Evolutionary conservation across 208 protist genomes (phyloP), one percentile per base, ranked within the genome.

Genomic region (Porcisia deanei): DNA sequence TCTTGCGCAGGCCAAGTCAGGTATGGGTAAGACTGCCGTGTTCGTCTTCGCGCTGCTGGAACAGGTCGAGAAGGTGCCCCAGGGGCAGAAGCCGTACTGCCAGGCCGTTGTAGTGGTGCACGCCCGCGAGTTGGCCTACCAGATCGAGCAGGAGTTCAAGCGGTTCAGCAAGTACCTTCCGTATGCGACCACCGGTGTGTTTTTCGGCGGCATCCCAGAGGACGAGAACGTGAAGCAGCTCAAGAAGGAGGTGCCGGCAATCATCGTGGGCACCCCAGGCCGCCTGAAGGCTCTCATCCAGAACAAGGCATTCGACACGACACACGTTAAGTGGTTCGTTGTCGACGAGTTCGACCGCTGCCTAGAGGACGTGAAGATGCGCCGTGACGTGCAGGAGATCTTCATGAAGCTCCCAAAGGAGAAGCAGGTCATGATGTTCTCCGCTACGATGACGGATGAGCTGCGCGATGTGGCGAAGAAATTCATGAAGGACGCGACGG

Each of bases 1-100:
- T 34, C 85, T 99, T 12, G 99, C 98, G 54, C 99, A 99, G 96
- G 99, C 99, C 49, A 99, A 99, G 87, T 98, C 97, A n/a, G 99
- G 99, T 73, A 99, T 99, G 99, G 99, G 99, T 63, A 99, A 99
- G 93, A 99, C 99, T 8, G 99, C 99, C 53, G 99, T 99, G 16
- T 99, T 99, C 88, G 99, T 99, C 43, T 92, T 99, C 63, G 88
- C 98, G 41, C 93, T 98, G 25, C 89, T 99, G 22, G 98, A 99
- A 82, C 98, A 99, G 88, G 73, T 99, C 20, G 94, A 98, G 79
- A 91, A 96, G 85, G 80, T 88, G 25, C 80, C 89, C 22, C 89
- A 94, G 72, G 88, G 91, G 55, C 88, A 96, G 65, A 94, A 96
- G 81, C 86, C 88, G 59, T 81, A 89, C 77, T 93, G 95, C 75